phyloP scores from a whole-genome alignment of 768 basidiomycete species.

The Trametes punicea region DNA sequence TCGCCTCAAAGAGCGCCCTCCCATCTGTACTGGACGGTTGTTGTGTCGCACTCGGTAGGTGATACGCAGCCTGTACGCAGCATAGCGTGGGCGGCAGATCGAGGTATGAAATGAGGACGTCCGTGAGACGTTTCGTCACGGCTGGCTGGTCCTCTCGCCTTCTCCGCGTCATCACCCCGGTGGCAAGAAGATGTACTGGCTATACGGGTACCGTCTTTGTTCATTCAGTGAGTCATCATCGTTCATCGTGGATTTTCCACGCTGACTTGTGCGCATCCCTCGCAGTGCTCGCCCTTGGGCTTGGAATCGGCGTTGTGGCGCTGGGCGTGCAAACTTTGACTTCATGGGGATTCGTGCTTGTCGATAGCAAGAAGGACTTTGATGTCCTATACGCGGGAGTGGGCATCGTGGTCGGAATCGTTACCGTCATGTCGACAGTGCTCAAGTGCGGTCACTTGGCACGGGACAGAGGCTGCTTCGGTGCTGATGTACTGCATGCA shows the following conservation, averaged over 20 bases:
- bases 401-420: neutral
- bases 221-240: neutral
- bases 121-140: neutral
- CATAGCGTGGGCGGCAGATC: no score
- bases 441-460: neutral
- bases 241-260: neutral
- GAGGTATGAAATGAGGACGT: neutral
- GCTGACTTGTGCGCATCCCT: neutral
- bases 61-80: no score
- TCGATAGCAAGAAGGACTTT: neutral
- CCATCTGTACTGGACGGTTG: no score
- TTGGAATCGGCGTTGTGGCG: neutral
- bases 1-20: no score
- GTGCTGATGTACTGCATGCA: neutral
- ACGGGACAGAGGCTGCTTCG: no score
- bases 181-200: neutral
- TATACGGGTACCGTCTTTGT: constrained; percentile 2
- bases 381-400: neutral
- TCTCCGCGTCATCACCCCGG: no score
- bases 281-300: neutral
- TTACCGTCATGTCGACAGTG: neutral
- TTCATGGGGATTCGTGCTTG: neutral
- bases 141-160: neutral
- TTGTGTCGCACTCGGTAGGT: no score
- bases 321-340: neutral